A percentile compares a stretch with the other conserved stretches of the same genome.
Conservation (phyloP, 768 basidiomycete genomes). For the Phaeotremella fagi region DNA sequence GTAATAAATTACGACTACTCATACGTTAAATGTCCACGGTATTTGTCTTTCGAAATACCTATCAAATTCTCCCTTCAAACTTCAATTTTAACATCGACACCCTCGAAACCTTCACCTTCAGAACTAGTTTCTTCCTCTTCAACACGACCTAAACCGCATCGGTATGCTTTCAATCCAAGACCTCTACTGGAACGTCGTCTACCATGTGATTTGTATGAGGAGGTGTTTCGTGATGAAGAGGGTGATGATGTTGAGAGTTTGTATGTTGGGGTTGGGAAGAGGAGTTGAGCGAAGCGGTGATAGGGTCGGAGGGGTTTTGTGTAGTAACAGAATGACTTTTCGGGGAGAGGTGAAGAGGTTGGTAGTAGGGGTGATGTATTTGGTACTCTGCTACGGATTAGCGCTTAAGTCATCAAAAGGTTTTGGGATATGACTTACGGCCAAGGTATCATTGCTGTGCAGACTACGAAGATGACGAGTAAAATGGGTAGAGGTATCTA, state of each 20-base stretch:
- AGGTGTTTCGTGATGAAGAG: background rate
- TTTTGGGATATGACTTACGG: slow-evolving; percentile 18
- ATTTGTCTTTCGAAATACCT: background rate
- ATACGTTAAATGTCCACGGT: too few species aligned
- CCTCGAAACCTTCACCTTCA: background rate
- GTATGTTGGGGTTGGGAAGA: background rate
- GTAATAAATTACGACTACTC: too few species aligned
- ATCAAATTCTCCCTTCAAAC: background rate
- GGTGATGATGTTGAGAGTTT: background rate
- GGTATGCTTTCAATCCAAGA: slow-evolving; percentile 8
- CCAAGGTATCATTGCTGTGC: slow-evolving; percentile 20
- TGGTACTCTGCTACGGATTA: too few species aligned
- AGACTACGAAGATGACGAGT: slow-evolving; percentile 23
- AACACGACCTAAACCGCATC: slow-evolving; percentile 7
- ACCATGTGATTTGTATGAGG: background rate
- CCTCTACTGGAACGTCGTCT: background rate
- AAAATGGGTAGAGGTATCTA: slow-evolving; percentile 34
- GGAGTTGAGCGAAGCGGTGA: background rate
- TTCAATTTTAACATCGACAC: background rate
- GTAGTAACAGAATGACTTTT: background rate
- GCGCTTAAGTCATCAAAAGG: background rate
- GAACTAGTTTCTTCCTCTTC: background rate
- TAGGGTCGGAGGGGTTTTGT: background rate
- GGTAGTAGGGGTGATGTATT: too few species aligned
- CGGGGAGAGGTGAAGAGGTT: background rate